Base-by-base conservation (phyloP, 176 grass and related monocot genomes). In the Juncus effusus region DNA sequence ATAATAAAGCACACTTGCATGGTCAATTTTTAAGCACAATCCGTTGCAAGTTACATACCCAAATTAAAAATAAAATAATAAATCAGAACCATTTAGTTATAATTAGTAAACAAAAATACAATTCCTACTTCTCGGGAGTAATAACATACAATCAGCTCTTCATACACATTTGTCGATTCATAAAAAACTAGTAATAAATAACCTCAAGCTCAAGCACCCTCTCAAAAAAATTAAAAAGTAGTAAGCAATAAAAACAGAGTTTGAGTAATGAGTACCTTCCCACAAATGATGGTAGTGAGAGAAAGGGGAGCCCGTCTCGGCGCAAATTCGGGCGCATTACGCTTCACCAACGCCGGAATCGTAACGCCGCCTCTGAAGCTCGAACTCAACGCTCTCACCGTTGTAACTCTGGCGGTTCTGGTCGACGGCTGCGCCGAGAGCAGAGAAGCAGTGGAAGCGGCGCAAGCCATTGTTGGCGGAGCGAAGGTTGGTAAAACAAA, bases 381-480 rank as follows among this genome's bases (percentile, higher is more conserved):
- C 6, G 54, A 47, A 72, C 4, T 15, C 3, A 41, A 42, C 51
- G 53, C 14, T 13, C 15, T 70, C 6, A 53, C 53, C 36, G 56
- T 28, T 47, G 44, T 15, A 38, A 36, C 40, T 3, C 6, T 53
- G 4, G 11, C 35, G 9, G 68, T 59, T 47, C 54, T 41, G 42
- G 68, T 72, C 4, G 52, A 2, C 4, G 68, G 2, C 28, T 35
- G 50, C 5, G 68, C 68, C 2, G 68, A 16, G 54, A 71, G 52
- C n/a, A 72, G 55, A 38, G 68, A 47, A 16, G 39, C 14, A 58
- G 55, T 59, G 7, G 58, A 53, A 35, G 68, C 55, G 42, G 54
- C 40, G 42, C 14, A 72, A 56, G 68, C 68, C 68, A 72, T 72
- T 47, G 44, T 5, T 47, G 68, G 14, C 14, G 36, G 38, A 42